A percentile compares a stretch with the other conserved stretches of the same genome.
Conservation (phyloP, 1,284 basidiomycete genomes). For the Cryptococcus floricola region DNA sequence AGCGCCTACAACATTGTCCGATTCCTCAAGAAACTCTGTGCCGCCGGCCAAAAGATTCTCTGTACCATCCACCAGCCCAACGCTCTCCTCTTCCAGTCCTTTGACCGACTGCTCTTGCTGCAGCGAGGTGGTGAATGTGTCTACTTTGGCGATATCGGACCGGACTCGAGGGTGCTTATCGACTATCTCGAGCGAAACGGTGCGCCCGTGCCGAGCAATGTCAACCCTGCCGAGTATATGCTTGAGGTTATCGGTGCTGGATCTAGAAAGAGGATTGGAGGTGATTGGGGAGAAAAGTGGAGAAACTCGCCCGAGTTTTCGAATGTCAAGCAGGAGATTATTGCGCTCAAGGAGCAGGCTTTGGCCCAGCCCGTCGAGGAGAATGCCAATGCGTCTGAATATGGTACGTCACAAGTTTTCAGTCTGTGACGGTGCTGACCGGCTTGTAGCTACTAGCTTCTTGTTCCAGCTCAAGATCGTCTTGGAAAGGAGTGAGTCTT, state of each 20-base stretch:
- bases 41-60: slow-evolving; percentile 62
- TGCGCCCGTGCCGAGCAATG: slow-evolving; percentile 53
- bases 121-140: slow-evolving; percentile 47
- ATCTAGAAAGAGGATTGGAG: slow-evolving; percentile 58
- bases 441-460: slow-evolving; percentile 62
- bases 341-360: slow-evolving; percentile 51
- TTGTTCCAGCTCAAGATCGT: slow-evolving; percentile 73
- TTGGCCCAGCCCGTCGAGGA: slow-evolving; percentile 44
- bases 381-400: slow-evolving; percentile 28
- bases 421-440: not conserved
- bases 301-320: slow-evolving; percentile 52
- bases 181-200: slow-evolving; percentile 57
- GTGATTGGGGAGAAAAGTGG: slow-evolving; percentile 77
- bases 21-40: slow-evolving; percentile 54
- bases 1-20: slow-evolving; percentile 57
- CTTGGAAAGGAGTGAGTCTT: slow-evolving; percentile 55
- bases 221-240: slow-evolving; percentile 56
- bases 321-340: slow-evolving; percentile 48
- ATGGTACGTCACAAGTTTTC: slow-evolving; percentile 7
- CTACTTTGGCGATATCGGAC: slow-evolving; percentile 55
- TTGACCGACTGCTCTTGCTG: slow-evolving; percentile 55
- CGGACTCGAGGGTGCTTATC: slow-evolving; percentile 54
- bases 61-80: slow-evolving; percentile 52
- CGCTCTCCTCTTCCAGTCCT: slow-evolving; percentile 56
- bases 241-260: slow-evolving; percentile 69